A percentile compares a stretch with the other conserved stretches of the same genome.
These are phyloP conservation scores for Pistacia atlantica DNA, from an alignment of 345 rosid genomes.

Conservation along the genomic window DNA sequence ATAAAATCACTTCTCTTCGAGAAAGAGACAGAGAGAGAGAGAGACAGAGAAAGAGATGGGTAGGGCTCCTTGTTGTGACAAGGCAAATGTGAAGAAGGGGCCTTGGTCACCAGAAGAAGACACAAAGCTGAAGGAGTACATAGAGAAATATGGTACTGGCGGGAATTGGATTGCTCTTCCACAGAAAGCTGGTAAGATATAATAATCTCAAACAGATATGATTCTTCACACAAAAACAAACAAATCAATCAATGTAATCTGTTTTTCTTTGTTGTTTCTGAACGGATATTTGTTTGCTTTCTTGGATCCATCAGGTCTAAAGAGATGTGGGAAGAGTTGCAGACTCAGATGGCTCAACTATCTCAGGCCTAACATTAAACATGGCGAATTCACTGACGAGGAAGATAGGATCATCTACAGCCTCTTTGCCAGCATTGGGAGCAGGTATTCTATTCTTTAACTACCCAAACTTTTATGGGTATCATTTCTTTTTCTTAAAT, in stretches of 20 bases:
- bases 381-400: conserved; percentile 87
- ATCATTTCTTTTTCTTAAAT: background rate
- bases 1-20: conserved; percentile 11
- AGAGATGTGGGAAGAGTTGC: conserved; percentile 98
- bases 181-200: conserved; percentile 76
- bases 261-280: background rate
- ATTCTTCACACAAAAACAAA: too few relatives aligned
- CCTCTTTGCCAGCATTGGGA: conserved; percentile 83
- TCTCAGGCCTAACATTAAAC: conserved; percentile 91
- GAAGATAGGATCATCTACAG: conserved; percentile 80
- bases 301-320: conserved; percentile 49
- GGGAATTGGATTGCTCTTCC: conserved; percentile 97
- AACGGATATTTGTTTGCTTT: conserved; percentile 2
- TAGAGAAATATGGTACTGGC: conserved; percentile 81
- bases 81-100: conserved; percentile 92
- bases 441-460: conserved; percentile 55
- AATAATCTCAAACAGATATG: background rate
- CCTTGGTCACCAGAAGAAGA: conserved; percentile 99
- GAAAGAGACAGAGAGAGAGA: conserved; percentile 26
- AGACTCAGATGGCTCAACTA: conserved; percentile 96
- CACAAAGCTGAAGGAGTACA: conserved; percentile 78
- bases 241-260: background rate
- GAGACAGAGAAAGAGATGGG: conserved; percentile 67
- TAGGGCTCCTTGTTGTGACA: conserved; percentile 97
- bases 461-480: background rate